Evolutionary conservation across 331 rosid species (phyloP).

Genomic region (Stylosanthes scabra): DNA sequence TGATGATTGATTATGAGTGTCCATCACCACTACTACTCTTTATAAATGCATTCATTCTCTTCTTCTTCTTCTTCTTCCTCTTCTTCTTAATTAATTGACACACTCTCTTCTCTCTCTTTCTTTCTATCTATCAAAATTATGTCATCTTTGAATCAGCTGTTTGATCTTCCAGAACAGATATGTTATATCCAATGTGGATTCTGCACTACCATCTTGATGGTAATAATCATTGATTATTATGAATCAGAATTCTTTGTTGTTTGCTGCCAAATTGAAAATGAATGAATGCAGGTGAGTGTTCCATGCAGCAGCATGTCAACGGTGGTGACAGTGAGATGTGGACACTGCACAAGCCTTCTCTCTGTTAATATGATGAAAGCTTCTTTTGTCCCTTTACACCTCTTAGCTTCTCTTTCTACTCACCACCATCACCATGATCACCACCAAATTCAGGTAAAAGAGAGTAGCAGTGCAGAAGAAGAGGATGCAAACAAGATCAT

Average conservation of each 20-base stretch:
- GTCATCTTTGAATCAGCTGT: slow-evolving; percentile 65
- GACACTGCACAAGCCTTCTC: slow-evolving; percentile 87
- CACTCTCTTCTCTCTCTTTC: slow-evolving; percentile 32
- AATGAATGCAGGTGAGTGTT: slow-evolving; percentile 77
- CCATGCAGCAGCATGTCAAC: slow-evolving; percentile 91
- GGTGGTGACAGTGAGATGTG: slow-evolving; percentile 95
- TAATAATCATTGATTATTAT: too few species aligned
- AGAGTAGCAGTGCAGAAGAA: slow-evolving; percentile 54
- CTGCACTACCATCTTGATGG: slow-evolving; percentile 85
- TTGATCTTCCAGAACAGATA: slow-evolving; percentile 81
- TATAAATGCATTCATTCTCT: slow-evolving; percentile 55
- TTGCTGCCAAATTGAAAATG: too few species aligned
- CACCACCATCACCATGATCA: too few species aligned
- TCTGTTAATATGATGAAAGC: slow-evolving; percentile 91
- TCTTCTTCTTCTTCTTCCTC: too few species aligned
- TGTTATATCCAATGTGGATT: slow-evolving; percentile 92
- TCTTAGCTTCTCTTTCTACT: slow-evolving; percentile 63
- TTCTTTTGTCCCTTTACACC: slow-evolving; percentile 86
- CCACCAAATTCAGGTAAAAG: slow-evolving; percentile 50
- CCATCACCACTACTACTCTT: background rate
- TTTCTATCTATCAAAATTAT: slow-evolving; percentile 38
- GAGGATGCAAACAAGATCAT: slow-evolving; percentile 57
- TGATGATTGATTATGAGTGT: slow-evolving; percentile 47
- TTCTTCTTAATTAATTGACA: too few species aligned
- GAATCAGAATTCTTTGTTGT: too few species aligned